phyloP scores from a whole-genome alignment of 345 rosid species.

The Eutrema japonicum region DNA sequence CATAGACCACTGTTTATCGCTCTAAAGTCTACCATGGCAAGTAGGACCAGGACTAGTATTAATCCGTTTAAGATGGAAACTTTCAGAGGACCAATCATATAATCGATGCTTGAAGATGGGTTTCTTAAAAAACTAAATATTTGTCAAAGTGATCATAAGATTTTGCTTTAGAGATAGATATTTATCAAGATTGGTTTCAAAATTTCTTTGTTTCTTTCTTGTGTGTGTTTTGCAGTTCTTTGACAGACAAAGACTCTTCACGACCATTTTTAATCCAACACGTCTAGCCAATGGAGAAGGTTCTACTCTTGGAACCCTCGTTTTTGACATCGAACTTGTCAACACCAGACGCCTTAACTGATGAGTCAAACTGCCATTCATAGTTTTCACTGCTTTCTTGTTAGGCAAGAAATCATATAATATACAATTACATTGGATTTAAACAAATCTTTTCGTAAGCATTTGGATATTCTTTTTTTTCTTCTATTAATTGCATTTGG shows the following conservation, averaged over 20 bases:
- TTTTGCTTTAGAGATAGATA: constrained; percentile 4
- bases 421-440: background rate
- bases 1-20: background rate
- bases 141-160: background rate
- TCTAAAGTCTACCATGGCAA: background rate
- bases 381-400: constrained; percentile 16
- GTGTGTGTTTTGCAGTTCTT: constrained; percentile 54
- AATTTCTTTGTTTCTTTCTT: background rate
- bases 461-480: background rate
- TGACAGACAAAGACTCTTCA: constrained; percentile 80
- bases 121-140: background rate
- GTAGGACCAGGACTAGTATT: background rate
- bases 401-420: constrained; percentile 6
- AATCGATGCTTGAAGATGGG: background rate
- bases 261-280: constrained; percentile 81
- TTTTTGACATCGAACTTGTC: constrained; percentile 74
- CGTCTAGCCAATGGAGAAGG: constrained; percentile 89
- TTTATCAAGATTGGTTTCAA: background rate
- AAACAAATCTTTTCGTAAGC: constrained; percentile 21
- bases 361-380: constrained; percentile 31
- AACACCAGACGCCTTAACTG: constrained; percentile 48
- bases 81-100: constrained; percentile 9
- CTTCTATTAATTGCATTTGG: background rate
- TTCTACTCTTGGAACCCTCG: constrained; percentile 70
- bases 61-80: background rate